phyloP scores from a whole-genome alignment of 768 basidiomycete genomes.

The Pholiota microspora region DNA sequence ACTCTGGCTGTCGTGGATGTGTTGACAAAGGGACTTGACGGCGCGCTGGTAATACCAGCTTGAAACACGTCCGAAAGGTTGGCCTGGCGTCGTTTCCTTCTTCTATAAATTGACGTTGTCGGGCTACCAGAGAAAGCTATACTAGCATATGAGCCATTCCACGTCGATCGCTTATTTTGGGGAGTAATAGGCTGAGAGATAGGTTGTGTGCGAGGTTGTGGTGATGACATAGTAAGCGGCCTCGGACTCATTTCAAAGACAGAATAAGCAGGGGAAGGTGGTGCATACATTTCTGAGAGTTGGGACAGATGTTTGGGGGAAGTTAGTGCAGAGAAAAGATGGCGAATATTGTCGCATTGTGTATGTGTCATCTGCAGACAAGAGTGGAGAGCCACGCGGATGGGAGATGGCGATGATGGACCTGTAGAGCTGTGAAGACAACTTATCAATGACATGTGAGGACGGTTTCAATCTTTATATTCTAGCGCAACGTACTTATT shows the following conservation, averaged over 20 bases:
- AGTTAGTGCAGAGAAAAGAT: constrained; percentile 74
- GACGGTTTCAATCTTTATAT: no score
- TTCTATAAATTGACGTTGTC: constrained; percentile 38
- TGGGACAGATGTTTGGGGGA: constrained; percentile 70
- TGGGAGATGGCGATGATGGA: constrained; percentile 49
- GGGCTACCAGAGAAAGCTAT: constrained; percentile 49
- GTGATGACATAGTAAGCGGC: constrained; percentile 40
- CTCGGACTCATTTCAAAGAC: constrained; percentile 22
- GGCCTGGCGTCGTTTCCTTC: constrained; percentile 52
- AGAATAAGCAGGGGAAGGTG: constrained; percentile 55
- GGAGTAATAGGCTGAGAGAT: constrained; percentile 21
- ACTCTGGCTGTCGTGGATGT: constrained; percentile 15
- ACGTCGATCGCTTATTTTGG: constrained; percentile 63
- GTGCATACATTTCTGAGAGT: constrained; percentile 86
- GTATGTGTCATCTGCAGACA: constrained; percentile 73
- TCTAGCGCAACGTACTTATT: constrained; percentile 45
- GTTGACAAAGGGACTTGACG: constrained; percentile 24
- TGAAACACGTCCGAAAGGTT: constrained; percentile 51
- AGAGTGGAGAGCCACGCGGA: constrained; percentile 71
- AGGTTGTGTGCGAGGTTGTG: constrained; percentile 32
- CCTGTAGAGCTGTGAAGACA: constrained; percentile 36
- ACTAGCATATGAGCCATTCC: constrained; percentile 67
- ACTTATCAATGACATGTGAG: constrained; percentile 1
- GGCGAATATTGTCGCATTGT: constrained; percentile 81
- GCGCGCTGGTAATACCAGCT: constrained; percentile 23